These are phyloP conservation scores for Claviceps quebecensis DNA, from an alignment of 2,329 filamentous ascomycete genomes.

Conservation along the genomic window DNA sequence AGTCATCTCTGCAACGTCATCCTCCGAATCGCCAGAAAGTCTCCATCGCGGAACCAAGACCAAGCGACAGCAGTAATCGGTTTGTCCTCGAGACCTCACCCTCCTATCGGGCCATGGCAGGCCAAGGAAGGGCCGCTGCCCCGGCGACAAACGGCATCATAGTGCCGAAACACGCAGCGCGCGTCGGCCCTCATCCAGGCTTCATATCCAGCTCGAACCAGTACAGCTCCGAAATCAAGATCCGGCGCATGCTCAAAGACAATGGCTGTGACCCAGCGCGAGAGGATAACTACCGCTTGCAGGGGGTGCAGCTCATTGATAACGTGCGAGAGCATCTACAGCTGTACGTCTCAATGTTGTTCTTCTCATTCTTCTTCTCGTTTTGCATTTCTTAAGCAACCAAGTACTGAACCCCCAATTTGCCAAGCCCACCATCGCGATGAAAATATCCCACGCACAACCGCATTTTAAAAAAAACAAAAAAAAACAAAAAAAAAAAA, in stretches of 20 bases:
- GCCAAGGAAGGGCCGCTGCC: not conserved
- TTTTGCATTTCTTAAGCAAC: not conserved
- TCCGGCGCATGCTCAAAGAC: slow-evolving; percentile 57
- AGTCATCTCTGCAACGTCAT: not conserved
- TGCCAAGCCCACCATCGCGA: not conserved
- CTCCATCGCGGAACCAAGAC: too few species aligned
- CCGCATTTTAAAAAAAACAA: not conserved
- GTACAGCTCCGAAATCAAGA: slow-evolving; percentile 69
- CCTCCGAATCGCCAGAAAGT: not conserved
- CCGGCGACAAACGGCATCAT: slow-evolving; percentile 7
- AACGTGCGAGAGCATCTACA: slow-evolving; percentile 65
- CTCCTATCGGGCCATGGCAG: slow-evolving; percentile 4
- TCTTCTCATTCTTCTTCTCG: not conserved
- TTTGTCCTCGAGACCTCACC: not conserved
- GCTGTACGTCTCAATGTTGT: slow-evolving; percentile 42
- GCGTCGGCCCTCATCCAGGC: slow-evolving; percentile 30
- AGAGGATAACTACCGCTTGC: slow-evolving; percentile 68
- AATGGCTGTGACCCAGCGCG: slow-evolving; percentile 60
- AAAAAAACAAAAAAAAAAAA: not conserved
- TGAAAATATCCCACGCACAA: not conserved
- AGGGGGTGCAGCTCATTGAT: slow-evolving; percentile 82
- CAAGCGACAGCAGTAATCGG: not conserved
- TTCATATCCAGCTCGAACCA: slow-evolving; percentile 41
- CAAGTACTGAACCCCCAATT: not conserved
- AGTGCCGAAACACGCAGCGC: not conserved